Percentiles rank a stretch among this genome's conserved stretches.
Evolutionary conservation across 2,329 filamentous ascomycete species (phyloP).

Genomic region (Diplocarpon mali): DNA sequence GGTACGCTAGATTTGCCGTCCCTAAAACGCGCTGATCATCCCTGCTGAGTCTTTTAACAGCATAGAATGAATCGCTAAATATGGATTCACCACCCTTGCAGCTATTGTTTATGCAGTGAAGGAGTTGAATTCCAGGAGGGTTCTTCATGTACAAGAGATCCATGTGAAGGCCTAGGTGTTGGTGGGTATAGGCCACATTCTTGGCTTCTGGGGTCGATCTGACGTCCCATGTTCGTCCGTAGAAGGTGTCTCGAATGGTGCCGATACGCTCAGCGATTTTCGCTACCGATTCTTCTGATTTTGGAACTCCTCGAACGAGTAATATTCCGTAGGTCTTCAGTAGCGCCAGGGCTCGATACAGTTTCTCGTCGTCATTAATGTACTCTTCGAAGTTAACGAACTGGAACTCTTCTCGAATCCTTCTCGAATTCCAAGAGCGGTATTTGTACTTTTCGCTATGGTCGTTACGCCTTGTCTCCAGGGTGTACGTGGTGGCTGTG

Average conservation of each 20-base stretch:
- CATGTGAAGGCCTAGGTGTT: conserved; percentile 80
- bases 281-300: conserved; percentile 52
- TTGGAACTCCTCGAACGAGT: conserved; percentile 65
- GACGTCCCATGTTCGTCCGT: conserved; percentile 86
- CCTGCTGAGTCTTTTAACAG: conserved; percentile 35
- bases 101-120: conserved; percentile 80
- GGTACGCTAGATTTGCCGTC: conserved; percentile 42
- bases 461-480: too few relatives aligned
- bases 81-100: conserved; percentile 73
- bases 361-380: conserved; percentile 44
- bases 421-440: conserved; percentile 33
- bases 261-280: conserved; percentile 64
- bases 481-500: background rate
- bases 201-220: conserved; percentile 70
- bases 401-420: conserved; percentile 37
- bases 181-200: conserved; percentile 83
- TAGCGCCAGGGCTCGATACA: conserved; percentile 50
- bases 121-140: conserved; percentile 71
- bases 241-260: conserved; percentile 74
- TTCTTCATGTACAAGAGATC: conserved; percentile 79
- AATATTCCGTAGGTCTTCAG: conserved; percentile 61
- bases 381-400: conserved; percentile 63
- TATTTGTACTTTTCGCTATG: too few relatives aligned
- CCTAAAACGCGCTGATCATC: conserved; percentile 31
- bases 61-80: conserved; percentile 67